phyloP scores from a whole-genome alignment of 257 asterid genomes.

The Solanum chilense region DNA sequence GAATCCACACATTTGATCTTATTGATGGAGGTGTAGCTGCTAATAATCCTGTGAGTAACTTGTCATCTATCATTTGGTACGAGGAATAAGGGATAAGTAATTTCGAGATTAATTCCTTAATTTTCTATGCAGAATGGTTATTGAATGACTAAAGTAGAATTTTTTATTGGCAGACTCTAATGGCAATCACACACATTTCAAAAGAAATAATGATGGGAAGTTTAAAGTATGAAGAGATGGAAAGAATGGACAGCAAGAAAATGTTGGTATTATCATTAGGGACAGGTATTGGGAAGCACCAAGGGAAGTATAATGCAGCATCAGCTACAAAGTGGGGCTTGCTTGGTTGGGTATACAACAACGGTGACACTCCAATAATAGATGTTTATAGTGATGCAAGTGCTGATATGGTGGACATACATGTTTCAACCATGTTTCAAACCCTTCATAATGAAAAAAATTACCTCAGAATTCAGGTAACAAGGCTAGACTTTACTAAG shows the following conservation, averaged over 20 bases:
- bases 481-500: background rate
- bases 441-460: slow-evolving; percentile 25
- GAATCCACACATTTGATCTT: slow-evolving; percentile 22
- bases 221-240: slow-evolving; percentile 27
- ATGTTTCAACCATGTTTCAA: slow-evolving; percentile 48
- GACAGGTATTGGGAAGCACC: slow-evolving; percentile 28
- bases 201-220: slow-evolving; percentile 35
- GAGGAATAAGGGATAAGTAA: background rate
- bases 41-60: slow-evolving; percentile 44
- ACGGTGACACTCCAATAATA: slow-evolving; percentile 32
- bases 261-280: slow-evolving; percentile 48
- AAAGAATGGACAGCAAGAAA: slow-evolving; percentile 34
- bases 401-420: slow-evolving; percentile 53
- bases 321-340: slow-evolving; percentile 40
- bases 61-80: background rate
- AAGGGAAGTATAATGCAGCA: slow-evolving; percentile 26
- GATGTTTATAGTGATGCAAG: slow-evolving; percentile 25
- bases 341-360: slow-evolving; percentile 33
- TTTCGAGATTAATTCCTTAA: no score
- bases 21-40: slow-evolving; percentile 65
- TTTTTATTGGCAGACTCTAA: slow-evolving; percentile 27
- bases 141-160: background rate
- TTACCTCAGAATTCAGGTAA: slow-evolving; percentile 55
- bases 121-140: background rate
- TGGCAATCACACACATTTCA: slow-evolving; percentile 54